These are phyloP conservation scores for Dendrocalamus latiflorus DNA, from an alignment of 202 grass and related monocot species.

Conservation along the genomic window DNA sequence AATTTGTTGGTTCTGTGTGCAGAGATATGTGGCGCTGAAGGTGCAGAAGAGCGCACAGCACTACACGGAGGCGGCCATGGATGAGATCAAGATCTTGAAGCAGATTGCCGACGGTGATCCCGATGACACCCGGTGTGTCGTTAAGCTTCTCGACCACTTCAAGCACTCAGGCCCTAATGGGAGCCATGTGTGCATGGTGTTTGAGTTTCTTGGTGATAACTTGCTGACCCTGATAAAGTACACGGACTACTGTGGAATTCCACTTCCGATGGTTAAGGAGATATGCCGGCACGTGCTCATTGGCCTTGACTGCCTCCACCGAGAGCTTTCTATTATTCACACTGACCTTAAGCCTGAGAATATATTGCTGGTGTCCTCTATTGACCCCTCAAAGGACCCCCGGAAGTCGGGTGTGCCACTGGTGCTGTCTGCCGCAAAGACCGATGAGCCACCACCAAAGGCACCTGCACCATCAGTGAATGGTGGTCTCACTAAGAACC, in stretches of 20 bases:
- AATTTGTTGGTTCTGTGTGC: conserved; percentile 25
- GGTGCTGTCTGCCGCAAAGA: conserved; percentile 47
- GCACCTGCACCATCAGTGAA: conserved; percentile 37
- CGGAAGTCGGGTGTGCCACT: conserved; percentile 48
- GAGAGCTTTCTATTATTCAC: conserved; percentile 80
- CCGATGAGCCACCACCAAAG: conserved; percentile 23
- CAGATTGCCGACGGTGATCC: conserved; percentile 83
- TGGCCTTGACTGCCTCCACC: conserved; percentile 92
- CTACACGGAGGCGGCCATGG: conserved; percentile 97
- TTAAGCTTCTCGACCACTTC: conserved; percentile 98
- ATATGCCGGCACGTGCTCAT: conserved; percentile 82
- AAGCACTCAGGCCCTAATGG: conserved; percentile 93
- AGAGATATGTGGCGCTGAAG: conserved; percentile 94
- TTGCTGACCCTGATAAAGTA: conserved; percentile 92
- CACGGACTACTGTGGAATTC: conserved; percentile 69
- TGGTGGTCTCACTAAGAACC: conserved; percentile 68
- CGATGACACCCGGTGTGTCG: conserved; percentile 67
- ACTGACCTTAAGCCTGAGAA: conserved; percentile 98
- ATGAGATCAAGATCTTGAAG: conserved; percentile 98
- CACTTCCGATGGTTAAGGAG: conserved; percentile 85
- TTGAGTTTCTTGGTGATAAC: conserved; percentile 98
- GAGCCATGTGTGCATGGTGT: conserved; percentile 96
- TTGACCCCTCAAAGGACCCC: conserved; percentile 89
- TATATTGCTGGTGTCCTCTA: conserved; percentile 73
- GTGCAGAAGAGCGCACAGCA: conserved; percentile 98